Percentiles rank a stretch among this genome's conserved stretches.
phyloP scores from a whole-genome alignment of 2,329 filamentous ascomycete genomes.

The Aspergillus sp. region DNA sequence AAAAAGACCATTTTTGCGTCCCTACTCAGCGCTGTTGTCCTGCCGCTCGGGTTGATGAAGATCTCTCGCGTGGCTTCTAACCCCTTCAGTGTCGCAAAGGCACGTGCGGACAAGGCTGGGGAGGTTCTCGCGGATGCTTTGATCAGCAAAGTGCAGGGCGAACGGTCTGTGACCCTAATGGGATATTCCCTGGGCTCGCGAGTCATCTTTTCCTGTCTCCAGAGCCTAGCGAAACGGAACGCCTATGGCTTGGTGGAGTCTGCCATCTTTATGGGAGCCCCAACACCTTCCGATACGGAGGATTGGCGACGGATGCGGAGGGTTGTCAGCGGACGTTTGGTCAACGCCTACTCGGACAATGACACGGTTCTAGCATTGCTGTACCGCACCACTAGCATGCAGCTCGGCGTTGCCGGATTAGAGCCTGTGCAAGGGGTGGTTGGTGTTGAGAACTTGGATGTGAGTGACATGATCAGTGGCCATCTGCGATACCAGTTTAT shows the following conservation, averaged over 20 bases:
- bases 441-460: conserved; percentile 63
- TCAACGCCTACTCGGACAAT: conserved; percentile 85
- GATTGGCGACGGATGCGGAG: conserved; percentile 76
- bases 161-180: conserved; percentile 74
- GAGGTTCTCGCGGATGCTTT: conserved; percentile 76
- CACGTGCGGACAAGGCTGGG: conserved; percentile 76
- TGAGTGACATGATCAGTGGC: conserved; percentile 63
- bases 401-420: conserved; percentile 79
- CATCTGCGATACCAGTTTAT: conserved; percentile 70
- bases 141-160: conserved; percentile 77
- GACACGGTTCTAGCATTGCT: conserved; percentile 85
- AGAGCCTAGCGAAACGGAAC: conserved; percentile 69
- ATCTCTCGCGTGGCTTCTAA: conserved; percentile 72
- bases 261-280: conserved; percentile 78
- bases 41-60: conserved; percentile 66
- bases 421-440: conserved; percentile 61
- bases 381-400: conserved; percentile 78
- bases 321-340: conserved; percentile 75
- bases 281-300: conserved; percentile 66
- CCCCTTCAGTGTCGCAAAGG: conserved; percentile 73
- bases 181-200: conserved; percentile 80
- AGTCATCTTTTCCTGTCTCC: conserved; percentile 78
- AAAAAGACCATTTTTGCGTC: conserved; percentile 68
- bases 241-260: conserved; percentile 83
- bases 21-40: conserved; percentile 62